Base-by-base conservation (phyloP, 805 yeast species). In the Zygotorulaspora danielsina region DNA sequence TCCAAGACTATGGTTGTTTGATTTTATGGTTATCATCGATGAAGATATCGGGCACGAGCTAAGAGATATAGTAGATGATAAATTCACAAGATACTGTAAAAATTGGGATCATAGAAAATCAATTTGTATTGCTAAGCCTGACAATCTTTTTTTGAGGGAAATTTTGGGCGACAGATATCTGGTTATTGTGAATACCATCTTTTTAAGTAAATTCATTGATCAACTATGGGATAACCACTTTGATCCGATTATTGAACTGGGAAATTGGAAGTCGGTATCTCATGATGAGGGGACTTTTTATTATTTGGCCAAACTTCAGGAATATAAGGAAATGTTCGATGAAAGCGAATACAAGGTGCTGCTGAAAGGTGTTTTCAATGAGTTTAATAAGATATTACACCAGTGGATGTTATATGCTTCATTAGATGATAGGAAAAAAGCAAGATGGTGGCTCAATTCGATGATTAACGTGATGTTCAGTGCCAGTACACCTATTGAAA, bases 211-310 rank as follows among this genome's bases (percentile, higher is more conserved):
- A 2, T 51, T 55, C 19, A 22, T 47, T 12, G 39, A 43, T 6
- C 51, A 54, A 18, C 30, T 54, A 11, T 57, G 58, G 57, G 50
- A 52, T 18, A 40, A 45, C 12, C 46, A 55, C 36, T 57, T 51
- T 32, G 57, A 55, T 32, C 53, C 54, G 6, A 32, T 46, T 4
- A 16, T 42, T 13, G 60, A 52, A 17, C 36, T 55, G 5, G 57
- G 49, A 22, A 49, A 53, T 6, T 41, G 46, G 33, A 17, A 27
- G 1, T 11, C 40, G 4, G 16, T 17, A 8, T 34, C 38, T 5
- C 16, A n/a, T 5, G 45, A 35, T 3, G 44, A 40, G 27, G 49
- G 48, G 18, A 39, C 55, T 2, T 30, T 42, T 3, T 45, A 46
- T 29, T 50, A 45, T 16, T 28, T 46, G 5, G 36, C 19, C 19